Conservation (phyloP, 805 yeast species). For the Helenozyma baotianmanensis region DNA sequence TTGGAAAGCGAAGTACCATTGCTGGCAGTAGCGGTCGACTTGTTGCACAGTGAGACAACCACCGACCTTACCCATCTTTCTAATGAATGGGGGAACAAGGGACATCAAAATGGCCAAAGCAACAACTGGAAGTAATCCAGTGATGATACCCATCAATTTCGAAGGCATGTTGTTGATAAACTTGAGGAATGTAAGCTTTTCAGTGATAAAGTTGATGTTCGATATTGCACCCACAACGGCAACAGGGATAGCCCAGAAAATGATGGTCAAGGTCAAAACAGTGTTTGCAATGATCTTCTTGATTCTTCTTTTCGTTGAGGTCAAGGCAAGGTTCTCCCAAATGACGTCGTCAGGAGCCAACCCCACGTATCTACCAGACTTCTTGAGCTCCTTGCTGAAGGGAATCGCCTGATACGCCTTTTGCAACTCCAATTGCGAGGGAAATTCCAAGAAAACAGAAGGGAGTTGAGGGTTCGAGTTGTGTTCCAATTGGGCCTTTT, state of each 20-base stretch:
- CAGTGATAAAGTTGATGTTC: slow-evolving; percentile 70
- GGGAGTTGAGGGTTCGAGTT: slow-evolving; percentile 50
- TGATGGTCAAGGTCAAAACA: slow-evolving; percentile 60
- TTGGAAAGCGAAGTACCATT: slow-evolving; percentile 87
- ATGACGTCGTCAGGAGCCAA: slow-evolving; percentile 76
- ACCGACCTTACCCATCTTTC: slow-evolving; percentile 66
- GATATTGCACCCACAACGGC: slow-evolving; percentile 96
- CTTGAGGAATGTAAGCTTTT: slow-evolving; percentile 65
- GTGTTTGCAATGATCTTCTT: slow-evolving; percentile 58
- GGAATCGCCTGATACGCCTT: slow-evolving; percentile 82
- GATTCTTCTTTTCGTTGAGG: slow-evolving; percentile 51
- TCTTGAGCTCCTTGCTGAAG: slow-evolving; percentile 44
- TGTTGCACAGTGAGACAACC: slow-evolving; percentile 71
- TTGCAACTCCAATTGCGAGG: slow-evolving; percentile 83
- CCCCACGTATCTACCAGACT: slow-evolving; percentile 52
- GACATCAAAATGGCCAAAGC: slow-evolving; percentile 79
- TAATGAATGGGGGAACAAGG: slow-evolving; percentile 78
- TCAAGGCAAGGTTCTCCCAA: slow-evolving; percentile 72
- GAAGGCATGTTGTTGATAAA: slow-evolving; percentile 74
- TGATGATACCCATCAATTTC: slow-evolving; percentile 71
- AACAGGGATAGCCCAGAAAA: slow-evolving; percentile 95
- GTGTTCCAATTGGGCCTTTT: slow-evolving; percentile 50
- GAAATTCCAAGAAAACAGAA: slow-evolving; percentile 77
- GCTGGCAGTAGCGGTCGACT: slow-evolving; percentile 77
- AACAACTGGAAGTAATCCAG: slow-evolving; percentile 83